Conservation (phyloP, 1,284 basidiomycete genomes). For the Chiua sp. region DNA sequence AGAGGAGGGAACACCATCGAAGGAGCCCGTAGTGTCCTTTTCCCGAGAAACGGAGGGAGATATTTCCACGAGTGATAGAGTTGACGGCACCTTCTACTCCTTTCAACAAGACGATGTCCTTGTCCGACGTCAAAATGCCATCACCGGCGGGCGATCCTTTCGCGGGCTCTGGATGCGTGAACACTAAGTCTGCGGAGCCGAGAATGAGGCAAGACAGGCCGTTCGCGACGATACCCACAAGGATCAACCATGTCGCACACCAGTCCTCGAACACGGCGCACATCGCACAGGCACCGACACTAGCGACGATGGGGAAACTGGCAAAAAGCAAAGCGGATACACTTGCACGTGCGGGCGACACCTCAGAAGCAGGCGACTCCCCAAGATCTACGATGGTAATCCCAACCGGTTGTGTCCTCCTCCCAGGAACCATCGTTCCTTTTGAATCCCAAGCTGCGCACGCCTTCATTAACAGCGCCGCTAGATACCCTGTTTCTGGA, state of each 20-base stretch:
- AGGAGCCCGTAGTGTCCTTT: conserved; percentile 21
- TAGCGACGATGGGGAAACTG: conserved; percentile 25
- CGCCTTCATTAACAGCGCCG: conserved; percentile 22
- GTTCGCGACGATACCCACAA: conserved; percentile 35
- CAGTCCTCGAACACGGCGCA: conserved; percentile 27
- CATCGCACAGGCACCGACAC: conserved; percentile 18
- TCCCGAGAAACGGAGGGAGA: conserved; percentile 31
- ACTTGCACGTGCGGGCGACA: conserved; percentile 7
- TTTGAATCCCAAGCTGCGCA: conserved; percentile 13
- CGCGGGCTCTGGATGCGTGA: conserved; percentile 28
- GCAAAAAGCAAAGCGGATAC: conserved; percentile 8
- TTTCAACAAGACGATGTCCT: conserved; percentile 24
- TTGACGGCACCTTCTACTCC: conserved; percentile 35
- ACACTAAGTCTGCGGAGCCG: conserved; percentile 30
- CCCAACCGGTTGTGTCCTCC: conserved; percentile 15
- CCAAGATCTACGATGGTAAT: conserved; percentile 29
- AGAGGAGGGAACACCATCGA: conserved; percentile 28
- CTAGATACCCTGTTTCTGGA: conserved; percentile 22
- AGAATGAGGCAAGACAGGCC: conserved; percentile 32
- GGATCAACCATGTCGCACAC: conserved; percentile 34
- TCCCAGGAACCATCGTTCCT: conserved; percentile 11
- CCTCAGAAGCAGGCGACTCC: conserved; percentile 11
- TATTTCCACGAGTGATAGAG: conserved; percentile 31
- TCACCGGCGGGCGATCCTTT: conserved; percentile 30
- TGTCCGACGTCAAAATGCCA: conserved; percentile 24